Evolutionary conservation across 306 rosid genomes (phyloP).

Genomic region (Begonia masoniana): DNA sequence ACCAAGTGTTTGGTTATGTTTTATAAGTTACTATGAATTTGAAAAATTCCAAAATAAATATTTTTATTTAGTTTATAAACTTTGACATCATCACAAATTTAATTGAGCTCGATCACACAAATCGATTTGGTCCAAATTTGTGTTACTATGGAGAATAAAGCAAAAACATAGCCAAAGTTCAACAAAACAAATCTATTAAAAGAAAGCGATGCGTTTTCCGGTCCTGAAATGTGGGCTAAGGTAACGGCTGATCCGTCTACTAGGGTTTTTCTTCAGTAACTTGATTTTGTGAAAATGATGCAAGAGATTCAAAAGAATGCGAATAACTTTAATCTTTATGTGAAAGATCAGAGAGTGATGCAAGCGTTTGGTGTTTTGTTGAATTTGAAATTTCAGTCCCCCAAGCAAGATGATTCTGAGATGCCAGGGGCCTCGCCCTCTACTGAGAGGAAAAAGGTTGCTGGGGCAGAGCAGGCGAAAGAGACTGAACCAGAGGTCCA

Average conservation of each 20-base stretch:
- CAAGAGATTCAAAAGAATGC: conserved; percentile 82
- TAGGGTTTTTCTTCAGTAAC: too few relatives aligned
- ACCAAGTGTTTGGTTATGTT: too few relatives aligned
- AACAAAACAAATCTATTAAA: too few relatives aligned
- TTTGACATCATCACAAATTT: too few relatives aligned
- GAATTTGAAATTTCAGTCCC: conserved; percentile 46
- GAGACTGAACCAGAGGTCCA: conserved; percentile 30
- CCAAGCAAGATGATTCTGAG: conserved; percentile 36
- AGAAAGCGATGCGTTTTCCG: conserved; percentile 78
- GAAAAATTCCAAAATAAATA: too few relatives aligned
- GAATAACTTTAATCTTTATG: conserved; percentile 37
- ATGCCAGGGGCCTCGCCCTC: conserved; percentile 37
- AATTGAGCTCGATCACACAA: too few relatives aligned
- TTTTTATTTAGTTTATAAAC: too few relatives aligned
- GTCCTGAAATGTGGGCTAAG: conserved; percentile 97
- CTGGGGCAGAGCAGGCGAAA: conserved; percentile 43
- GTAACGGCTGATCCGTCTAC: conserved; percentile 81
- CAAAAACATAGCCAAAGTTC: too few relatives aligned
- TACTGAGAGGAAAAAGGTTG: conserved; percentile 38
- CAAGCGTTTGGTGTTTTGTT: conserved; percentile 86
- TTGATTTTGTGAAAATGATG: conserved; percentile 77
- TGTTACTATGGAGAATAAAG: too few relatives aligned
- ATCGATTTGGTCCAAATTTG: too few relatives aligned
- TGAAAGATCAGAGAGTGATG: conserved; percentile 88
- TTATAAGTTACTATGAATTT: too few relatives aligned